phyloP scores from a whole-genome alignment of 129 eudicot species.

The Escallonia rubra region DNA sequence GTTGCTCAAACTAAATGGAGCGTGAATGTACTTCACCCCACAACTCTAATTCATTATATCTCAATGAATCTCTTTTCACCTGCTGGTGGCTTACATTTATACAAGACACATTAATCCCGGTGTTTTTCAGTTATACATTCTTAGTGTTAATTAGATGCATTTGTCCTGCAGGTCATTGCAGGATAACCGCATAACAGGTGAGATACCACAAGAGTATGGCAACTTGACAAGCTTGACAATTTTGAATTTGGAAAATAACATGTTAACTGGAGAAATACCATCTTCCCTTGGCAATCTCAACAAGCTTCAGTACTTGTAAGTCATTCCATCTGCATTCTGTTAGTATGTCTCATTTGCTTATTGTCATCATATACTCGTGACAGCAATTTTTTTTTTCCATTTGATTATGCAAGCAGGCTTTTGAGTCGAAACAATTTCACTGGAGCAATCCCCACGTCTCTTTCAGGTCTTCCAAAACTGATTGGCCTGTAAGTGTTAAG shows the following conservation, averaged over 20 bases:
- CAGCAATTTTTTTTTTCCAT: background rate
- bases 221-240: constrained; percentile 71
- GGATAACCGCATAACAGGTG: constrained; percentile 84
- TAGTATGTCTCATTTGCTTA: background rate
- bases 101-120: background rate
- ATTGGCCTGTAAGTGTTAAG: constrained; percentile 53
- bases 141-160: background rate
- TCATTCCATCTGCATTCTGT: background rate
- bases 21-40: too few species aligned
- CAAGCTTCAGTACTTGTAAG: constrained; percentile 77
- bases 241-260: constrained; percentile 74
- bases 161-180: constrained; percentile 48
- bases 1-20: too few species aligned
- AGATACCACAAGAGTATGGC: constrained; percentile 78
- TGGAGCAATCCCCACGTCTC: constrained; percentile 78
- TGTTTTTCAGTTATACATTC: background rate
- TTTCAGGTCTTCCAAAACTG: constrained; percentile 68
- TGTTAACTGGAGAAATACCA: constrained; percentile 78
- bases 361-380: background rate
- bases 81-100: background rate
- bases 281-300: constrained; percentile 83
- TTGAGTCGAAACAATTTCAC: constrained; percentile 77
- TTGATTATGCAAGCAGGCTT: constrained; percentile 43
- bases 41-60: background rate
- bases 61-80: background rate